A percentile compares a stretch with the other conserved stretches of the same genome.
These are phyloP conservation scores for Avena sativa DNA, from an alignment of 176 grass and related monocot species.

Conservation along the genomic window DNA sequence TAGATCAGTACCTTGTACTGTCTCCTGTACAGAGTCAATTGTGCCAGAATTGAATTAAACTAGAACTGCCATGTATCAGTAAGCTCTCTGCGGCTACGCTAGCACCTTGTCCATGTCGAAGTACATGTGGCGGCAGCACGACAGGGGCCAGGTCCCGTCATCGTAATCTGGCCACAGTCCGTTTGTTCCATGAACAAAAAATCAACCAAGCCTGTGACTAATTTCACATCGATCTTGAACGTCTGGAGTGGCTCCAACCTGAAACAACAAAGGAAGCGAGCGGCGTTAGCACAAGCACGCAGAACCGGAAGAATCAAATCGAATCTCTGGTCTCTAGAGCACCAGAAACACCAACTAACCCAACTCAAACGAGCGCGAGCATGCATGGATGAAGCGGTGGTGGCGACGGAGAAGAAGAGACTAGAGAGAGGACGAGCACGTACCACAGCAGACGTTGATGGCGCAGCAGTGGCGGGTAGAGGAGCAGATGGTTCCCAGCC, in stretches of 20 bases:
- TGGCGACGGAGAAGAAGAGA: background rate
- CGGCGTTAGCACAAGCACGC: background rate
- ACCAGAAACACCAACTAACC: background rate
- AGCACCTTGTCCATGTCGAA: slow-evolving; percentile 59
- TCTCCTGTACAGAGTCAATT: background rate
- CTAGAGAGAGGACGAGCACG: background rate
- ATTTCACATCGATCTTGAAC: slow-evolving; percentile 4
- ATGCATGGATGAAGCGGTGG: background rate
- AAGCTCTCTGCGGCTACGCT: background rate
- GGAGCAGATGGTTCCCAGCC: slow-evolving; percentile 87
- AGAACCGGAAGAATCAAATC: background rate
- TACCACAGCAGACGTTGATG: slow-evolving; percentile 81
- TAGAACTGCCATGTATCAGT: background rate
- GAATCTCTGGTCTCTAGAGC: background rate
- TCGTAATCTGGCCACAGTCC: slow-evolving; percentile 66
- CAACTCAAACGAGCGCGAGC: background rate
- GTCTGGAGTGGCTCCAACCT: too few relatives aligned
- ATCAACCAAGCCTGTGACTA: background rate
- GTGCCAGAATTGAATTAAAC: background rate
- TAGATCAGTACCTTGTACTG: background rate
- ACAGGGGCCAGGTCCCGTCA: slow-evolving; percentile 54
- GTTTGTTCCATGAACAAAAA: slow-evolving; percentile 27
- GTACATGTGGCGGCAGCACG: slow-evolving; percentile 54
- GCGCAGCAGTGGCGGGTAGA: slow-evolving; percentile 76
- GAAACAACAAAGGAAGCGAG: background rate